Evolutionary conservation across 2,329 filamentous ascomycete genomes (phyloP).

Genomic region (Aureobasidium sp.): DNA sequence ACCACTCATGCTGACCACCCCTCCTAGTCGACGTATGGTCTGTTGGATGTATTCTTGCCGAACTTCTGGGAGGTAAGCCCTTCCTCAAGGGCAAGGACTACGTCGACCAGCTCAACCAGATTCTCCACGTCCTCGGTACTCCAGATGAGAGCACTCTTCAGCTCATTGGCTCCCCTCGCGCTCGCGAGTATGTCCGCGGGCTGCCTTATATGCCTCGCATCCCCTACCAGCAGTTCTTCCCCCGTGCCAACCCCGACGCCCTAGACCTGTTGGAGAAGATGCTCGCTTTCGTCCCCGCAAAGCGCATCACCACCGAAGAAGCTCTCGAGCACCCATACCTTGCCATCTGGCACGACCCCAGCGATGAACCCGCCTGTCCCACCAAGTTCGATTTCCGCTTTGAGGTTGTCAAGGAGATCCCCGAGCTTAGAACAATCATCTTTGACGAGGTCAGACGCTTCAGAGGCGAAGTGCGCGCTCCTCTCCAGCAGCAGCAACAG

Average conservation of each 20-base stretch:
- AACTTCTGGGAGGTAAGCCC: conserved; percentile 87
- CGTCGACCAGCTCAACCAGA: conserved; percentile 98
- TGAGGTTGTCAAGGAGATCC: conserved; percentile 91
- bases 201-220: conserved; percentile 92
- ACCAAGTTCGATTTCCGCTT: conserved; percentile 97
- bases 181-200: conserved; percentile 87
- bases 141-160: conserved; percentile 90
- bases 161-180: conserved; percentile 88
- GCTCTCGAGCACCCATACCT: conserved; percentile 95
- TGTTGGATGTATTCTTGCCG: conserved; percentile 93
- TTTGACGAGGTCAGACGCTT: conserved; percentile 88
- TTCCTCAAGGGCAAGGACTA: conserved; percentile 99
- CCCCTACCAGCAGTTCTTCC: conserved; percentile 79
- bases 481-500: conserved; percentile 41
- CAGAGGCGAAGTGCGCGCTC: conserved; percentile 43
- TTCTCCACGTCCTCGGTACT: conserved; percentile 93
- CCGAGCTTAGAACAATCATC: conserved; percentile 95
- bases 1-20: conserved; percentile 12
- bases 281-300: conserved; percentile 92
- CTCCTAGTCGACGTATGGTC: conserved; percentile 92
- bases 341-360: conserved; percentile 96
- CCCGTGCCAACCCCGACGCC: conserved; percentile 89
- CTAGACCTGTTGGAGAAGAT: conserved; percentile 93
- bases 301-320: conserved; percentile 87
- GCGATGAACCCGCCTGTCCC: conserved; percentile 88